phyloP scores from a whole-genome alignment of 768 basidiomycete genomes.

The Leccinum olivaceopallidum region DNA sequence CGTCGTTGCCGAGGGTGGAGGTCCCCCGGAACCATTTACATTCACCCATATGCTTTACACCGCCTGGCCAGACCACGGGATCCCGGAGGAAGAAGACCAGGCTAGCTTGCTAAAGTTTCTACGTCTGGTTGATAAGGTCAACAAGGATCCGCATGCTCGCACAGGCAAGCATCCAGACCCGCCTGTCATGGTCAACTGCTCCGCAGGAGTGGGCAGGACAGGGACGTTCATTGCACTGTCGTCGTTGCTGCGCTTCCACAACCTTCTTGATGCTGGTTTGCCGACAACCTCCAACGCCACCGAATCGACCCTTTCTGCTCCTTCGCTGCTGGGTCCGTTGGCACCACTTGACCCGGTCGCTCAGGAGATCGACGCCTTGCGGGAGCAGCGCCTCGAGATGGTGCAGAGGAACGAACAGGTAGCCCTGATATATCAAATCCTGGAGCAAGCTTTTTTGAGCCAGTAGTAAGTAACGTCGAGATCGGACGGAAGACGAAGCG shows the following conservation, averaged over 20 bases:
- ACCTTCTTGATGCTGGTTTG: conserved; percentile 39
- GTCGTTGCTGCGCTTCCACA: conserved; percentile 69
- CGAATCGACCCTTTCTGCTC: conserved; percentile 35
- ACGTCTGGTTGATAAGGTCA: conserved; percentile 61
- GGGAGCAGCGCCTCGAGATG: conserved; percentile 84
- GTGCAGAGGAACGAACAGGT: conserved; percentile 73
- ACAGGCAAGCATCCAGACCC: conserved; percentile 53
- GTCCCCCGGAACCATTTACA: conserved; percentile 37
- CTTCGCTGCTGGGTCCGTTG: conserved; percentile 61
- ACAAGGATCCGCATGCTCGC: conserved; percentile 43
- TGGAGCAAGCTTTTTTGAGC: conserved; percentile 17
- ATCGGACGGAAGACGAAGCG: not conserved
- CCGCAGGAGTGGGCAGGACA: conserved; percentile 85
- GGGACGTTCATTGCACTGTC: conserved; percentile 83
- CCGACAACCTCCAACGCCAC: conserved; percentile 19
- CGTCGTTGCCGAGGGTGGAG: conserved; percentile 39
- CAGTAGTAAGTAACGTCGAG: conserved; percentile 8
- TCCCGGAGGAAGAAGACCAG: conserved; percentile 64
- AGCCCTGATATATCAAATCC: conserved; percentile 56
- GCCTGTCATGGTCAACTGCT: conserved; percentile 83
- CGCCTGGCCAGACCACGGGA: conserved; percentile 85
- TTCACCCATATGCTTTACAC: conserved; percentile 75
- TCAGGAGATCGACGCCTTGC: conserved; percentile 72
- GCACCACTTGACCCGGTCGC: conserved; percentile 55
- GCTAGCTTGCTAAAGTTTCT: conserved; percentile 62